Evolutionary conservation across 495 filamentous ascomycete genomes (phyloP).

Genomic region (Tuber indicum): DNA sequence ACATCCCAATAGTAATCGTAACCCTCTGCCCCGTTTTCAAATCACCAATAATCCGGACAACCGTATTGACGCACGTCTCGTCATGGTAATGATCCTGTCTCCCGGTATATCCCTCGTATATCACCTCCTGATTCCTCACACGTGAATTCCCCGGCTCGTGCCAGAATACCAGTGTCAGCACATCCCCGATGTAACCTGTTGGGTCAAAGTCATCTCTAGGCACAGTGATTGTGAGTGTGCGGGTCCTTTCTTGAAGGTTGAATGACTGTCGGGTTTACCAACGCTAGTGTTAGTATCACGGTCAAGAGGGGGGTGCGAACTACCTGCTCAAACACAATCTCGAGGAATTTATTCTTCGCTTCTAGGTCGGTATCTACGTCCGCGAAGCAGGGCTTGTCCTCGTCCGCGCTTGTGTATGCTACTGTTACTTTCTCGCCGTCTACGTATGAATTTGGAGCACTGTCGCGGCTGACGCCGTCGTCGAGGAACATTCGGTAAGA

Average conservation of each 20-base stretch:
- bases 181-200: neutral
- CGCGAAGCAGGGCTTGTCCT: constrained; percentile 4
- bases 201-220: neutral
- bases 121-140: neutral
- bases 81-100: neutral
- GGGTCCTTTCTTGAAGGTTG: neutral
- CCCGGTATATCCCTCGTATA: neutral
- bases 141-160: neutral
- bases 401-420: neutral
- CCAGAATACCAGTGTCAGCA: neutral
- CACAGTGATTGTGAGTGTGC: neutral
- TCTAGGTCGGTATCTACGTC: constrained; percentile 16
- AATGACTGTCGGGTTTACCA: neutral
- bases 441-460: constrained; percentile 10
- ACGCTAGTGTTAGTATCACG: neutral
- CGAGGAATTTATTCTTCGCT: constrained; percentile 16
- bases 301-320: neutral
- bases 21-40: neutral
- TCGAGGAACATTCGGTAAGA: constrained; percentile 22
- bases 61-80: neutral
- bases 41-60: neutral
- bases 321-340: constrained; percentile 9
- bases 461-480: constrained; percentile 20
- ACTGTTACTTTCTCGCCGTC: constrained; percentile 1
- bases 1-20: neutral